Evolutionary conservation across 1,284 basidiomycete species (phyloP).

Genomic region (Phaffia rhodozyma): DNA sequence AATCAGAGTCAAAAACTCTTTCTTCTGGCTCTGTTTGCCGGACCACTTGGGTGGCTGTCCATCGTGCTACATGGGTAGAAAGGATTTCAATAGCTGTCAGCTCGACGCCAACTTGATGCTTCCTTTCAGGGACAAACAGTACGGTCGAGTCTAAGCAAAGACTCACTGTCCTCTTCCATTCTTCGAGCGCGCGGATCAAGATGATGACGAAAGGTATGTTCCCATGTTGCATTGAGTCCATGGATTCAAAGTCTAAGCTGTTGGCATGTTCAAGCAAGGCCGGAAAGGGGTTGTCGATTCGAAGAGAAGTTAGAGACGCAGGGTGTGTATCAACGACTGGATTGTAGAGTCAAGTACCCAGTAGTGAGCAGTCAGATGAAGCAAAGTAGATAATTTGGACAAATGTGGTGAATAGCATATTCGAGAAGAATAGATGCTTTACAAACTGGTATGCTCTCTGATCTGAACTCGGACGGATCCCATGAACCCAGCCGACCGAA

Average conservation of each 20-base stretch:
- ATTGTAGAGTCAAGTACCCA: conserved; percentile 6
- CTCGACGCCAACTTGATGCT: neutral
- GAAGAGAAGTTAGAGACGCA: conserved; percentile 66
- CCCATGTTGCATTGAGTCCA: conserved; percentile 74
- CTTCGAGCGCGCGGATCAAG: conserved; percentile 64
- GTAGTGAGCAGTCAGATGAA: neutral
- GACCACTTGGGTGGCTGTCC: conserved; percentile 51
- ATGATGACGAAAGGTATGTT: conserved; percentile 81
- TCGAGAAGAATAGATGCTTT: neutral
- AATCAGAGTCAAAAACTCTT: conserved; percentile 61
- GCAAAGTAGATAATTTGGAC: conserved; percentile 1
- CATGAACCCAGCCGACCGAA: conserved; percentile 73
- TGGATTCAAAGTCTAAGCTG: conserved; percentile 54
- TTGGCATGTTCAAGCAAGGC: conserved; percentile 58
- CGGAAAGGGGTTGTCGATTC: conserved; percentile 81
- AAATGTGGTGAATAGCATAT: neutral
- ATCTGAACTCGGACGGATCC: conserved; percentile 80
- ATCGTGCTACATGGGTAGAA: conserved; percentile 42
- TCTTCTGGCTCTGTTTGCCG: conserved; percentile 46
- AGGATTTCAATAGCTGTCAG: neutral
- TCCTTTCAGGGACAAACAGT: neutral
- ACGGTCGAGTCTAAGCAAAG: neutral
- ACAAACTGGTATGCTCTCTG: conserved; percentile 48
- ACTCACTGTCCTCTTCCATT: conserved; percentile 52
- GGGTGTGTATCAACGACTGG: conserved; percentile 87